Conservation (phyloP, 768 basidiomycete genomes). For the Mycena leptocephala region DNA sequence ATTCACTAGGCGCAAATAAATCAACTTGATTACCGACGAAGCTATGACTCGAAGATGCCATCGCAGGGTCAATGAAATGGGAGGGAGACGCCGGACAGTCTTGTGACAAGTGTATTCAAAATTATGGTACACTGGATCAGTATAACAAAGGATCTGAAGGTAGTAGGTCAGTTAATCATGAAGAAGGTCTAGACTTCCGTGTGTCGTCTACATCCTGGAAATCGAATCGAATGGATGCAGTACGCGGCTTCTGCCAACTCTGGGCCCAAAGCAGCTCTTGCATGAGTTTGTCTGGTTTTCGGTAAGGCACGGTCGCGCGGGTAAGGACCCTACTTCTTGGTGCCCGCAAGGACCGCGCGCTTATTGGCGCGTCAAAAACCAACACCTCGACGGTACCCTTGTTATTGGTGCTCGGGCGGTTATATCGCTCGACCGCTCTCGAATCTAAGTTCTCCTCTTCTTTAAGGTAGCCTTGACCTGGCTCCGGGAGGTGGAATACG, state of each 20-base stretch:
- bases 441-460: neutral
- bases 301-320: neutral
- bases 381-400: neutral
- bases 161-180: too few species aligned
- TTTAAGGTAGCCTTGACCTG: neutral
- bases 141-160: neutral
- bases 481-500: neutral
- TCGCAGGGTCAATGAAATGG: neutral
- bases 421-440: neutral
- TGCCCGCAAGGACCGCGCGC: neutral
- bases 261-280: conserved; percentile 14
- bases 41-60: neutral
- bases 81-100: conserved; percentile 23
- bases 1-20: neutral
- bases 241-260: neutral
- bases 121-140: neutral
- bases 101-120: neutral
- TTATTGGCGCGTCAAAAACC: conserved; percentile 17
- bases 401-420: neutral
- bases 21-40: neutral
- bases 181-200: neutral
- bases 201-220: neutral
- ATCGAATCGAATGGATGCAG: neutral
- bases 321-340: neutral
- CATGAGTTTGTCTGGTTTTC: conserved; percentile 14